Percentiles rank a stretch among this genome's conserved stretches.
Conservation (phyloP, 495 filamentous ascomycete species). For the Cladorrhinum samala region DNA sequence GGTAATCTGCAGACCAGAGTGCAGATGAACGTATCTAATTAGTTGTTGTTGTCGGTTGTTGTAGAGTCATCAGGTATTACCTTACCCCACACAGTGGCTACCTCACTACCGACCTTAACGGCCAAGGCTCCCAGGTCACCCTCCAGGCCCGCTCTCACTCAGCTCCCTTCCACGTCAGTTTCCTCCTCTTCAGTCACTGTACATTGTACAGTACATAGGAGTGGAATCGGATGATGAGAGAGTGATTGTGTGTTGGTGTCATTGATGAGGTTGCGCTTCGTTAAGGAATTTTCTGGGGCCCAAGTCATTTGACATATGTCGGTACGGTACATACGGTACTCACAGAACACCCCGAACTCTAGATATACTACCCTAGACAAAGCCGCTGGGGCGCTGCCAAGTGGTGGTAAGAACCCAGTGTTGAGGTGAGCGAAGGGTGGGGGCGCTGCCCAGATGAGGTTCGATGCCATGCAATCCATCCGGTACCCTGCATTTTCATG, state of each 20-base stretch:
- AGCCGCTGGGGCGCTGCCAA: no score
- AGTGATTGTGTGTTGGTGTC: not conserved
- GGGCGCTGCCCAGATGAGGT: not conserved
- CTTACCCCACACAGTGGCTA: not conserved
- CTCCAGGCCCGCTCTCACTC: slow-evolving; percentile 14
- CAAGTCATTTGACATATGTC: no score
- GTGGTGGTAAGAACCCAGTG: not conserved
- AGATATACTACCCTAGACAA: no score
- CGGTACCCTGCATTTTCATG: not conserved
- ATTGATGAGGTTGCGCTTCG: not conserved
- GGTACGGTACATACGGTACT: no score
- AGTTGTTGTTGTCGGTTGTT: not conserved
- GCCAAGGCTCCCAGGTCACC: slow-evolving; percentile 10
- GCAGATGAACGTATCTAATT: no score
- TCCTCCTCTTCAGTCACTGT: no score
- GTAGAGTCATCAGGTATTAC: not conserved
- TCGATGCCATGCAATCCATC: not conserved
- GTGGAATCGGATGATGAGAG: not conserved
- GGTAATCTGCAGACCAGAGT: no score
- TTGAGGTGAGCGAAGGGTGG: not conserved
- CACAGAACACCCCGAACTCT: no score
- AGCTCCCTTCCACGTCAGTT: no score
- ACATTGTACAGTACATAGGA: no score
- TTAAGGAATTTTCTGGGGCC: no score
- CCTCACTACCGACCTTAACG: slow-evolving; percentile 1